phyloP scores from a whole-genome alignment of 2,329 filamentous ascomycete genomes.

The Sclerotiophoma versabilis region DNA sequence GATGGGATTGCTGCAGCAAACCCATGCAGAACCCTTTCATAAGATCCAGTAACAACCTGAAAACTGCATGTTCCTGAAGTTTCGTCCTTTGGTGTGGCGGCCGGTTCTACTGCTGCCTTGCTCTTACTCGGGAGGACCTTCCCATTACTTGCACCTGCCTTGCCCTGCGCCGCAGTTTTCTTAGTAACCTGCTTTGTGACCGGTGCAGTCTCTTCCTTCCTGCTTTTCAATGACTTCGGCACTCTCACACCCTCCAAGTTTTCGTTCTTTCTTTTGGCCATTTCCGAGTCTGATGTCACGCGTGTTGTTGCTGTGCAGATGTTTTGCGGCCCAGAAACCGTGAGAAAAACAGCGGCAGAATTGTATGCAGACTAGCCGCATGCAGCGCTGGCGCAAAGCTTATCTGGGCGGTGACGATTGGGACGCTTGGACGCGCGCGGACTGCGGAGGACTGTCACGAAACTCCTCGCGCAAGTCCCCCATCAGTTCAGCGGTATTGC shows the following conservation, averaged over 20 bases:
- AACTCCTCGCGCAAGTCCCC: slow-evolving; percentile 23
- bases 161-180: slow-evolving; percentile 23
- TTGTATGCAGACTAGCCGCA: slow-evolving; percentile 26
- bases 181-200: slow-evolving; percentile 26
- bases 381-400: slow-evolving; percentile 31
- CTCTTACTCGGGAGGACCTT: slow-evolving; percentile 18
- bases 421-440: slow-evolving; percentile 2
- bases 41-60: slow-evolving; percentile 91
- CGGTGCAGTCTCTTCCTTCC: slow-evolving; percentile 31
- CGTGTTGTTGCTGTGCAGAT: slow-evolving; percentile 20
- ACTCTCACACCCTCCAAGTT: slow-evolving; percentile 23
- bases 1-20: slow-evolving; percentile 75
- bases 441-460: slow-evolving; percentile 20
- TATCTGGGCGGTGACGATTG: slow-evolving; percentile 26
- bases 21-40: slow-evolving; percentile 91
- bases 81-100: slow-evolving; percentile 12
- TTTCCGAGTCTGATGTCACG: slow-evolving; percentile 21
- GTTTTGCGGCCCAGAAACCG: slow-evolving; percentile 13
- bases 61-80: slow-evolving; percentile 57
- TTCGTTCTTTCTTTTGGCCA: slow-evolving; percentile 50
- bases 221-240: slow-evolving; percentile 36
- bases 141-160: slow-evolving; percentile 18
- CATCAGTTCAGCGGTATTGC: slow-evolving; percentile 39
- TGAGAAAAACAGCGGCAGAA: slow-evolving; percentile 28
- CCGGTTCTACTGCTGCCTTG: slow-evolving; percentile 24